Conservation (phyloP, 2,329 filamentous ascomycete species). For the Nannizzia gypsea region DNA sequence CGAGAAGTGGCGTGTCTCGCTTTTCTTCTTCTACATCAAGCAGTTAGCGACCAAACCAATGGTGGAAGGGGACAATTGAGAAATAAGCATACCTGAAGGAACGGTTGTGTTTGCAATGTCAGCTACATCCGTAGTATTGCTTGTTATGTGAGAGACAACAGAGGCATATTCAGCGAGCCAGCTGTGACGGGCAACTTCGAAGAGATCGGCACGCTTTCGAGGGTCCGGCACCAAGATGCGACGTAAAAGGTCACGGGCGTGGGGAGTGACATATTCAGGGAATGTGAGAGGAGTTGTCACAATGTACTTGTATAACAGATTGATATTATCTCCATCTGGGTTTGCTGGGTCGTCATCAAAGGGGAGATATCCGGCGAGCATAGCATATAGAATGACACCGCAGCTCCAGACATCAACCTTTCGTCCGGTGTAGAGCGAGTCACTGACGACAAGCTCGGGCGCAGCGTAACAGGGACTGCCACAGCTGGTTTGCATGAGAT, state of each 20-base stretch:
- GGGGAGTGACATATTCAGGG: conserved; percentile 95
- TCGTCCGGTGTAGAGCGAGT: conserved; percentile 89
- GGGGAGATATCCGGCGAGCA: conserved; percentile 93
- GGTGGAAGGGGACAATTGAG: neutral
- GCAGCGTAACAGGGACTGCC: conserved; percentile 97
- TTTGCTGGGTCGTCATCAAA: conserved; percentile 98
- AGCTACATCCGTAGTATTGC: conserved; percentile 73
- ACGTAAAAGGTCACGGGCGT: conserved; percentile 81
- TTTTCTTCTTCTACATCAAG: conserved; percentile 33
- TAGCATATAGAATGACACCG: conserved; percentile 95
- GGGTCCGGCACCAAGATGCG: conserved; percentile 93
- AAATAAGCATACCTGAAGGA: conserved; percentile 39
- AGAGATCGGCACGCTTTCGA: conserved; percentile 84
- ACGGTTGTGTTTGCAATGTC: conserved; percentile 76
- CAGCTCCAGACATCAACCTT: conserved; percentile 99
- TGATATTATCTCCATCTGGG: conserved; percentile 97
- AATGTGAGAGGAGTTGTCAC: conserved; percentile 94
- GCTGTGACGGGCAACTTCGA: conserved; percentile 94
- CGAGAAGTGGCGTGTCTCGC: conserved; percentile 51
- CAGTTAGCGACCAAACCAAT: neutral
- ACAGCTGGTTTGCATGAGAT: conserved; percentile 98
- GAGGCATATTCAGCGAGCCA: conserved; percentile 97
- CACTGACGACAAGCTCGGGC: conserved; percentile 91
- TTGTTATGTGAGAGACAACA: conserved; percentile 92
- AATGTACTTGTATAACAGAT: conserved; percentile 97